Evolutionary conservation across 108 stramenopile species (phyloP), one percentile per base, ranked within the genome.

Genomic region (Skeletonema marinoi): DNA sequence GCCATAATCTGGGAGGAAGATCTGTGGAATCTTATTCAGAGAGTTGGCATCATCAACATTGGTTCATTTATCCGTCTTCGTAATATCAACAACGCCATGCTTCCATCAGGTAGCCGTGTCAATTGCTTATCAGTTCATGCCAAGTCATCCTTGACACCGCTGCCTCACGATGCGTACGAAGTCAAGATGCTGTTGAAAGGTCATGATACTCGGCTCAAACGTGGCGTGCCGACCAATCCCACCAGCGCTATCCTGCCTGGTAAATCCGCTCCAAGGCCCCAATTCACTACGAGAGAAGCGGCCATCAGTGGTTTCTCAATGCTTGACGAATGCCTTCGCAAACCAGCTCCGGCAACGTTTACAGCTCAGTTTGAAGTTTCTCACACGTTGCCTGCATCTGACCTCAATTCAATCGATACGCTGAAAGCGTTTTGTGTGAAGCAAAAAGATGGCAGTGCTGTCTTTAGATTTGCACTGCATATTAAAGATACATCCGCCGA

Each of bases 1-100:
- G 86, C 85, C 17, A 83, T 87, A 10, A 78, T 96, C 14, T 96
- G 91, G 92, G 95, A 93, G 70, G 73, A 85, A 67, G 42, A 88
- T 10, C 85, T 91, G 42, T 96, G 95, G 95, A 82, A 90, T 25
- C 60, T 86, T 9, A 81, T 93, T 25, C 41, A 60, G 35, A 83
- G 54, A 51, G 71, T 79, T 4, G 39, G 78, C n/a, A 71, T 82
- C 31, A 56, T 90, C 38, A 54, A 67, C 11, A 63, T 87, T 58
- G 94, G 94, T 11, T 70, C 85, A 9, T 96, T 92, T 83, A 62
- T 93, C 56, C 87, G 95, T 2, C 80, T 96, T 30, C 76, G 91
- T 66, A 96, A 96, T 74, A 81, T 92, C 29, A 75, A 77, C 17
- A 81, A 89, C 38, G 48, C 72, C 33, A 68, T 13, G 46, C 75